Conservation (phyloP, 495 filamentous ascomycete species). For the Talaromyces nanjingensis region DNA sequence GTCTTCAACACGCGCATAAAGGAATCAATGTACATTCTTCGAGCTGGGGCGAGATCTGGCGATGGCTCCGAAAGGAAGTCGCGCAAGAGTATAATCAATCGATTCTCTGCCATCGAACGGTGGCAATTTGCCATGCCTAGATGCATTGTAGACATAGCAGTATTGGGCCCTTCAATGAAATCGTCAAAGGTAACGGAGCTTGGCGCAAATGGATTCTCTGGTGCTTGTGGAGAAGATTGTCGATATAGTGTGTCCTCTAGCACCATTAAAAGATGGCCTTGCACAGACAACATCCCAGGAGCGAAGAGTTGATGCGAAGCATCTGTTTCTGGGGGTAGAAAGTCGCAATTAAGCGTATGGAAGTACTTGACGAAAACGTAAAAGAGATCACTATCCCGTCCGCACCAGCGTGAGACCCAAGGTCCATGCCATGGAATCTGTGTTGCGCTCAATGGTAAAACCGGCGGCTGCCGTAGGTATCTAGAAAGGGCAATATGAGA, state of each 20-base stretch:
- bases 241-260: conserved; percentile 84
- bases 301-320: conserved; percentile 57
- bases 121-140: conserved; percentile 60
- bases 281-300: conserved; percentile 76
- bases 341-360: conserved; percentile 74
- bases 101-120: conserved; percentile 85
- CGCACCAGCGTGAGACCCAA: conserved; percentile 83
- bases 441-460: conserved; percentile 59
- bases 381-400: conserved; percentile 85
- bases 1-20: conserved; percentile 70
- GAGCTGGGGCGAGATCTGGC: conserved; percentile 44
- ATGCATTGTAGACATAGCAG: conserved; percentile 59
- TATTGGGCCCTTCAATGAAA: conserved; percentile 62
- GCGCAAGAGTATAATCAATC: conserved; percentile 76
- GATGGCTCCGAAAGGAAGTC: conserved; percentile 75
- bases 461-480: conserved; percentile 60
- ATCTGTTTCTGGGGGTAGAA: conserved; percentile 59
- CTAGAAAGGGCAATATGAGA: conserved; percentile 55
- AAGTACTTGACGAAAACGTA: conserved; percentile 93
- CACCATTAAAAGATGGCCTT: conserved; percentile 75
- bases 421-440: conserved; percentile 79
- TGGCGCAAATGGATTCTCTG: conserved; percentile 47
- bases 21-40: conserved; percentile 69
- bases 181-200: conserved; percentile 71
- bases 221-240: conserved; percentile 40